Evolutionary conservation across 176 grass and related monocot species (phyloP), one percentile per base, ranked within the genome.

Genomic region (Elaeis guineensis): DNA sequence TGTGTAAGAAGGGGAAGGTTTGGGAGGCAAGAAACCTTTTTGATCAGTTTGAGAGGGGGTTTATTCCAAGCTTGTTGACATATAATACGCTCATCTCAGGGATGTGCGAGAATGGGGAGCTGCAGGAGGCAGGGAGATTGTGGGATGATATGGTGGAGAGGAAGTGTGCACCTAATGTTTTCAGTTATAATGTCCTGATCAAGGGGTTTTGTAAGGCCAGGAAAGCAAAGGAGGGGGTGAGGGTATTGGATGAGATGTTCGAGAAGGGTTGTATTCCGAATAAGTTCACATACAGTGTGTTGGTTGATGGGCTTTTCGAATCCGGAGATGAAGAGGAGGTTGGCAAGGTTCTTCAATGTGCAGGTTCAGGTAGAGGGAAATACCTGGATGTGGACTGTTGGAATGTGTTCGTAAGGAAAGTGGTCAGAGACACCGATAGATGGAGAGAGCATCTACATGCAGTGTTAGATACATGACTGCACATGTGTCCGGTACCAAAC

Each of bases 91-190:
- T 95, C 52, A 95, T 95, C 24, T 62, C 61, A 0, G 78, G 89
- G 19, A 39, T 88, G 66, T 89, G 81, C 69, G 89, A 85, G 51
- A 85, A 89, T 25, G 85, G 82, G 39, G 73, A 89, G 29, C 55
- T 95, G 29, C 78, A 80, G 12, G 85, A 83, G 69, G 82, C 89
- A 49, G 75, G 78, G 14, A 52, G 51, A 56, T 54, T 95, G 7
- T 95, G 83, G 85, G 89, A 95, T 65, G 78, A 95, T 59, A 89
- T 95, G 78, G 62, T 89, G 6, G 80, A 89, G 56, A 75, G 72
- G 28, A 58, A 66, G 29, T 95, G 86, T 52, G 24, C 53, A 44
- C 85, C 89, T 52, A 95, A 85, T 75, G 57, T 69, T 22, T 53
- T 83, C 67, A 85, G 69, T 17, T 95, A 89, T 14, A 79, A 89